A percentile compares a stretch with the other conserved stretches of the same genome.
These are phyloP conservation scores for Colletotrichum sp. DNA, from an alignment of 2,329 filamentous ascomycete species.

Conservation along the genomic window DNA sequence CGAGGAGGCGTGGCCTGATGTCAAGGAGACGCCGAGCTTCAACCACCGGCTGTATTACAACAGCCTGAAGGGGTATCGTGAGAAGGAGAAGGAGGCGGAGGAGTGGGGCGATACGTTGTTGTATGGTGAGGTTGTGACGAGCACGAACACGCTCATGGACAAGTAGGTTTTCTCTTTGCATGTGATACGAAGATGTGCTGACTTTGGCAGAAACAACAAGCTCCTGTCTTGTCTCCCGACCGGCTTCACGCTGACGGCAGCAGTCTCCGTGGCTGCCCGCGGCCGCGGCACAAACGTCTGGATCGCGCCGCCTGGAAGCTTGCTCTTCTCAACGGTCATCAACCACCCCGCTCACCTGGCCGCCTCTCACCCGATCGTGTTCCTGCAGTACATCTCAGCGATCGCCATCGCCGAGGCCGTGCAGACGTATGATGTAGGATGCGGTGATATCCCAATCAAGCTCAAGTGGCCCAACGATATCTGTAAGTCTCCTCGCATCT, in stretches of 20 bases:
- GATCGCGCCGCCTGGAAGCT: constrained; percentile 85
- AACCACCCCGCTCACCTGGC: constrained; percentile 80
- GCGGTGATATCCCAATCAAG: constrained; percentile 77
- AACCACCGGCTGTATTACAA: constrained; percentile 82
- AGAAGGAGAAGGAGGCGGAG: constrained; percentile 57
- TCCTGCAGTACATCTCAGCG: constrained; percentile 91
- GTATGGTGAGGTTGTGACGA: constrained; percentile 92
- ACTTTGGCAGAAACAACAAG: constrained; percentile 68
- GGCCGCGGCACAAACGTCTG: constrained; percentile 93
- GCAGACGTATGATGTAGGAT: constrained; percentile 78
- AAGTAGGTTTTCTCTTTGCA: constrained; percentile 58
- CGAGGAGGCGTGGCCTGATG: constrained; percentile 68
- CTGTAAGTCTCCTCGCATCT: constrained; percentile 51
- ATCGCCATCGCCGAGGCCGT: constrained; percentile 87
- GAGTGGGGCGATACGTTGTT: constrained; percentile 80
- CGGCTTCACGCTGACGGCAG: constrained; percentile 88
- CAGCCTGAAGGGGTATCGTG: constrained; percentile 71
- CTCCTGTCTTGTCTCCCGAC: constrained; percentile 78
- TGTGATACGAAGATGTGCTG: not conserved
- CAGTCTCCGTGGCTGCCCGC: constrained; percentile 85
- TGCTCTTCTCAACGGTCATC: constrained; percentile 89
- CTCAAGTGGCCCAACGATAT: constrained; percentile 99
- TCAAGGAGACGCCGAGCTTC: constrained; percentile 82
- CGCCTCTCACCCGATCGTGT: constrained; percentile 79
- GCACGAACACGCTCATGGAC: constrained; percentile 91